Base-by-base conservation (phyloP, 257 asterid species). In the Echium plantagineum region DNA sequence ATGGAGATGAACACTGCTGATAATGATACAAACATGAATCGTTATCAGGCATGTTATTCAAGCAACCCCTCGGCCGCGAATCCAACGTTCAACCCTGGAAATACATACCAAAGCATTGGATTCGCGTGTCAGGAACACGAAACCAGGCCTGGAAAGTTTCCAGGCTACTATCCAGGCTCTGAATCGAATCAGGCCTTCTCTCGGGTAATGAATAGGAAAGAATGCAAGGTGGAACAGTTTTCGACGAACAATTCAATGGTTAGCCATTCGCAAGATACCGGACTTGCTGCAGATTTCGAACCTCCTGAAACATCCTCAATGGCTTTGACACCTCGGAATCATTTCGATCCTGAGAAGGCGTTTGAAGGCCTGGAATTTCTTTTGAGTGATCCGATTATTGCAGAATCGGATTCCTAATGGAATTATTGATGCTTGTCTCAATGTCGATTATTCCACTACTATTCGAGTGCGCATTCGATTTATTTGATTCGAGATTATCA, bases 231-330 rank as follows among this genome's bases (percentile, higher is more conserved):
- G 67, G 94, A 87, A 69, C 77, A 56, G 57, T 66, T 69, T 55
- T 80, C 86, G 3, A 32, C 75, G 2, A 81, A 79, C 72, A 71
- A 75, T 65, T 81, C 94, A 0, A 58, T 73, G 75, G 73, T 81
- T 46, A 81, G 77, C 64, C 74, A 31, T 28, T 72, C 81, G 31
- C 78, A 67, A 21, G 84, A 78, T 3, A 75, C 81, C 17, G 77
- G 75, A 28, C 52, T 68, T 4, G 68, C 75, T 48, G 64, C 77
- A 31, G 76, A 77, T 55, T 48, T 69, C 19, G 72, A 42, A 3
- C 19, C 61, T 15, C 63, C 76, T 47, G 87, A 86, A 61, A 82
- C 76, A 52, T 78, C 83, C 8, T 80, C 85, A 1, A 62, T 59
- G 21, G 35, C 63, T 12, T 55, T 57, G 9, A 66, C 54, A 3